Percentiles rank a stretch among this genome's conserved stretches.
Evolutionary conservation across 345 rosid species (phyloP).

Genomic region (Cardamine resedifolia): DNA sequence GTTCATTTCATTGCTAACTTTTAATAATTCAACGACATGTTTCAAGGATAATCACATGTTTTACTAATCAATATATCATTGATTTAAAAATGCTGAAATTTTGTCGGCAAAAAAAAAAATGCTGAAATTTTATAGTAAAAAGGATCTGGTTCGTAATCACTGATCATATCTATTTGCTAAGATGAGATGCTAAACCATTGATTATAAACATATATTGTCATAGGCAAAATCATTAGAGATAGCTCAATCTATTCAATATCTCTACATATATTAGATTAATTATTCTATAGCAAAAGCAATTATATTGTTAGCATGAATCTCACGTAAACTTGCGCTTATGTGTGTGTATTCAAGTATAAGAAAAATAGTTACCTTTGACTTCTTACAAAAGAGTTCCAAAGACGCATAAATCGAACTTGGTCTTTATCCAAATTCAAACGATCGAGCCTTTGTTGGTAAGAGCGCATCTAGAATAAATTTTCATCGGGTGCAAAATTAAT

Average conservation of each 20-base stretch:
- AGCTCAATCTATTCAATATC: background rate
- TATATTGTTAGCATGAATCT: background rate
- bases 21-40: background rate
- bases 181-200: background rate
- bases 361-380: conserved; percentile 57
- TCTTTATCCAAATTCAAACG: background rate
- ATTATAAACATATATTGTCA: background rate
- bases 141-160: background rate
- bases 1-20: background rate
- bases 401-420: conserved; percentile 51
- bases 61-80: background rate
- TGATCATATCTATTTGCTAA: background rate
- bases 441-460: background rate
- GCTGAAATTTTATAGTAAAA: background rate
- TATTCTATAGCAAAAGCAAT: background rate
- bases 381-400: conserved; percentile 90
- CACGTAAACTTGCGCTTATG: background rate
- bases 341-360: background rate
- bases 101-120: too few relatives aligned
- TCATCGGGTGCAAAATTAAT: background rate
- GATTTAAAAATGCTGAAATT: background rate
- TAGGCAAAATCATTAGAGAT: background rate
- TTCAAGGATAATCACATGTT: background rate
- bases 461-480: background rate
- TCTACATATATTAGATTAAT: background rate